Conservation (phyloP, 192 early-diverging fungal species). For the Coemansia sp. region DNA sequence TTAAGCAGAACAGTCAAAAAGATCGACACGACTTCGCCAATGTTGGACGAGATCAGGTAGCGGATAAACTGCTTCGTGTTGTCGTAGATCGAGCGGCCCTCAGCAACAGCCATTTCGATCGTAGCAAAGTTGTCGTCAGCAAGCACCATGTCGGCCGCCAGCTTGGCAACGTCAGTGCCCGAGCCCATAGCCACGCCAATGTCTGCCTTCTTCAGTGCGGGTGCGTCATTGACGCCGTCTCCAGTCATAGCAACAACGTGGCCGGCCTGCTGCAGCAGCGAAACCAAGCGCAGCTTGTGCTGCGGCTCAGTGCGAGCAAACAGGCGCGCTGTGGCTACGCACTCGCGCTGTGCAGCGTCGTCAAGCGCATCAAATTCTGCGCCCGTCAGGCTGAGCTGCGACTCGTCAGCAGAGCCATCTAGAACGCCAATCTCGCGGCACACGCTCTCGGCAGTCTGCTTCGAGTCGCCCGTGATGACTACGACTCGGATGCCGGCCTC, state of each 20-base stretch:
- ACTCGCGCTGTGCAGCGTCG: slow-evolving; percentile 68
- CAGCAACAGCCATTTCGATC: slow-evolving; percentile 95
- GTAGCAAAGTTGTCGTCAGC: slow-evolving; percentile 99
- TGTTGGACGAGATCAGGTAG: slow-evolving; percentile 97
- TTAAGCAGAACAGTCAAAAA: slow-evolving; percentile 96
- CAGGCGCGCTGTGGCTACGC: slow-evolving; percentile 73
- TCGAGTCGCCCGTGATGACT: slow-evolving; percentile 98
- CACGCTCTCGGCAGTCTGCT: slow-evolving; percentile 95
- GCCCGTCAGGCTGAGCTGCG: slow-evolving; percentile 77
- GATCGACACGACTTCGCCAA: slow-evolving; percentile 97
- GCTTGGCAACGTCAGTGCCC: slow-evolving; percentile 98
- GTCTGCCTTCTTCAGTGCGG: slow-evolving; percentile 96
- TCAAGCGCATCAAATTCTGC: slow-evolving; percentile 92
- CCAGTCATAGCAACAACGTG: slow-evolving; percentile 74
- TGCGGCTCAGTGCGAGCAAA: slow-evolving; percentile 96
- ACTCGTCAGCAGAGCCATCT: slow-evolving; percentile 64
- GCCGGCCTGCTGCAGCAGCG: slow-evolving; percentile 79
- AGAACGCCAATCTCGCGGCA: slow-evolving; percentile 96
- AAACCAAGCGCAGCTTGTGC: slow-evolving; percentile 94
- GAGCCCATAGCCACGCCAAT: slow-evolving; percentile 99
- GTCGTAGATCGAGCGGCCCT: slow-evolving; percentile 97
- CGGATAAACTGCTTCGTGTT: slow-evolving; percentile 99
- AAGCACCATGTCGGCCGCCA: slow-evolving; percentile 97
- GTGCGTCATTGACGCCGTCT: slow-evolving; percentile 99
- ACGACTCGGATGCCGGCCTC: slow-evolving; percentile 97